These are phyloP conservation scores for Pleurostoma richardsiae DNA, from an alignment of 2,329 filamentous ascomycete species.

Conservation along the genomic window DNA sequence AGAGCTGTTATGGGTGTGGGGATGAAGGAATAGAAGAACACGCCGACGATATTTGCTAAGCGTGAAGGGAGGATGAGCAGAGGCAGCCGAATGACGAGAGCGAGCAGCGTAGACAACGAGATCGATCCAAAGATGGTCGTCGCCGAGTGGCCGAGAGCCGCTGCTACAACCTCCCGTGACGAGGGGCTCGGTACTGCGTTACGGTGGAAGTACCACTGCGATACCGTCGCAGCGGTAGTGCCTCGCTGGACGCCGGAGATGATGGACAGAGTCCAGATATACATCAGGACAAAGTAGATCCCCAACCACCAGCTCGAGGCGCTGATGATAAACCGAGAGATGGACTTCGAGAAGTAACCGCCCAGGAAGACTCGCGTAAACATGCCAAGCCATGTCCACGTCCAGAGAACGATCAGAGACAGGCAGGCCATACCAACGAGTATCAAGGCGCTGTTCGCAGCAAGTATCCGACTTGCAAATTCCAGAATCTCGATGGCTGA, in stretches of 20 bases:
- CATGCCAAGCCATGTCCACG: slow-evolving; percentile 95
- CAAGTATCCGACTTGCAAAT: slow-evolving; percentile 83
- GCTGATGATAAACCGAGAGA: slow-evolving; percentile 71
- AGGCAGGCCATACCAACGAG: slow-evolving; percentile 78
- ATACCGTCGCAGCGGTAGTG: slow-evolving; percentile 90
- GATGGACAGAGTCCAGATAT: slow-evolving; percentile 89
- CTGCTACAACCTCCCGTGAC: slow-evolving; percentile 74
- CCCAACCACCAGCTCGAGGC: slow-evolving; percentile 92
- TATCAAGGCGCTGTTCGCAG: slow-evolving; percentile 77
- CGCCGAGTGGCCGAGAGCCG: slow-evolving; percentile 74
- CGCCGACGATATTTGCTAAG: slow-evolving; percentile 54
- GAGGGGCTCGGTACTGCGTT: slow-evolving; percentile 73
- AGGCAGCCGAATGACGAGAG: slow-evolving; percentile 77
- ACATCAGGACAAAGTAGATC: slow-evolving; percentile 87
- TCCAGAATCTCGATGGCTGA: slow-evolving; percentile 87
- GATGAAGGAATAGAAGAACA: slow-evolving; percentile 65
- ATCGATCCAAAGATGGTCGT: slow-evolving; percentile 91
- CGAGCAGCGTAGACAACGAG: slow-evolving; percentile 78
- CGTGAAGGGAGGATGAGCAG: slow-evolving; percentile 77
- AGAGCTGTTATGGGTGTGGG: slow-evolving; percentile 81
- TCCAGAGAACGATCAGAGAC: slow-evolving; percentile 75
- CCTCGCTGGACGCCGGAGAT: slow-evolving; percentile 85
- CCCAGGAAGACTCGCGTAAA: slow-evolving; percentile 92
- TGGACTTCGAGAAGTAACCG: slow-evolving; percentile 67
- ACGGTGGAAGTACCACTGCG: slow-evolving; percentile 98